These are phyloP conservation scores for Phytophthora cryptogea DNA, from an alignment of 352 stramenopile species.

Conservation along the genomic window DNA sequence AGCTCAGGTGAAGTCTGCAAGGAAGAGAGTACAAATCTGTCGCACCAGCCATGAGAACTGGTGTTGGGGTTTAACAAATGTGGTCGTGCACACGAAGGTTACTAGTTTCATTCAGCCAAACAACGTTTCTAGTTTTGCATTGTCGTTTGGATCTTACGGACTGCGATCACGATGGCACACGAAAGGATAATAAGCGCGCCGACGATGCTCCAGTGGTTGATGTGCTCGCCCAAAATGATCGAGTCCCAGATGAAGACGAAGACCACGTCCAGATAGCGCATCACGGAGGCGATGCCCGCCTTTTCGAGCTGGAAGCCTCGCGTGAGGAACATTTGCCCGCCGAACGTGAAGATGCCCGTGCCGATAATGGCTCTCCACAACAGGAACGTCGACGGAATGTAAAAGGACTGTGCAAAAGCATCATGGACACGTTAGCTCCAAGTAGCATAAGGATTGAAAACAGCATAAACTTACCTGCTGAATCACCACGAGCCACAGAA, in stretches of 20 bases:
- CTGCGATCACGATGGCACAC: constrained; percentile 54
- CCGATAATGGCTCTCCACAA: constrained; percentile 54
- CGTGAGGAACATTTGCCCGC: constrained; percentile 66
- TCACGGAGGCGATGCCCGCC: constrained; percentile 62
- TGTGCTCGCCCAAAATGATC: constrained; percentile 56
- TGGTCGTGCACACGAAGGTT: too few species aligned
- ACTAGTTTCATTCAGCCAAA: neutral
- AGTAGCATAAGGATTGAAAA: neutral
- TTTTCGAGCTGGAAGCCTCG: constrained; percentile 77
- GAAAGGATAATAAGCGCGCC: constrained; percentile 57
- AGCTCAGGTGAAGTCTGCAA: constrained; percentile 7
- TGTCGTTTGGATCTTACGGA: constrained; percentile 39
- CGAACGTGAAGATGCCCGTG: constrained; percentile 49
- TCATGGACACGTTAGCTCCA: neutral
- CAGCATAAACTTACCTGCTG: constrained; percentile 35
- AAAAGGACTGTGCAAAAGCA: constrained; percentile 13
- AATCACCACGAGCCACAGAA: constrained; percentile 45
- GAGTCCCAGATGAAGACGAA: constrained; percentile 76
- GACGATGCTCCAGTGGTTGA: constrained; percentile 64
- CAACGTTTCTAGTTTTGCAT: constrained; percentile 14
- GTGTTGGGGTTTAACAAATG: neutral
- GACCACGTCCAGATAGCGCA: constrained; percentile 74
- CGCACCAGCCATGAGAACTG: constrained; percentile 10
- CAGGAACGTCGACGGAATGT: constrained; percentile 36
- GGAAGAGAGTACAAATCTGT: constrained; percentile 23